Evolutionary conservation across 192 early-diverging fungal species (phyloP).

Genomic region (Gonapodya sp.): DNA sequence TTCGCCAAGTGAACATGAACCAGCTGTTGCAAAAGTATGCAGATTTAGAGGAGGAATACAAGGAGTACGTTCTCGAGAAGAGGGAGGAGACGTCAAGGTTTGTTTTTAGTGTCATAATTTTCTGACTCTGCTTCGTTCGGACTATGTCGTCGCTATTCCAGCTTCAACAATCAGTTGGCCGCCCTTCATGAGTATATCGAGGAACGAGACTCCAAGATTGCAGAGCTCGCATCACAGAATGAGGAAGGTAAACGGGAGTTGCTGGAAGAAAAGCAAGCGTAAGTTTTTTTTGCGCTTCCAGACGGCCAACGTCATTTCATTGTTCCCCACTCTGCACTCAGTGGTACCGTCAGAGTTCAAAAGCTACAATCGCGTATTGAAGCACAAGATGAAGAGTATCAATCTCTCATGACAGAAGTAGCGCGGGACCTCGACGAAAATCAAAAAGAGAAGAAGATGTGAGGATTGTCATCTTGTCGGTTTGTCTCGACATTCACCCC

Average conservation of each 20-base stretch:
- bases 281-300: neutral
- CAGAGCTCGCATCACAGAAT: neutral
- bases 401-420: neutral
- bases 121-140: neutral
- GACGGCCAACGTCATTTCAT: neutral
- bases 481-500: neutral
- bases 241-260: neutral
- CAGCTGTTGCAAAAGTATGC: neutral
- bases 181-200: neutral
- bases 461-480: neutral
- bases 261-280: neutral
- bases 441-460: neutral
- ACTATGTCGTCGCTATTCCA: neutral
- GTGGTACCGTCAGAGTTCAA: neutral
- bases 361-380: neutral
- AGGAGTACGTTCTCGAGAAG: neutral
- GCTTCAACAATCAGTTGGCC: neutral
- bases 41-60: neutral
- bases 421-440: neutral
- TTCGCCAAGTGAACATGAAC: neutral
- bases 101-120: neutral
- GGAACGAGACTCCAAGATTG: neutral
- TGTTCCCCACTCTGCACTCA: neutral
- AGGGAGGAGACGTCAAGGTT: neutral
- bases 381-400: neutral